phyloP scores from a whole-genome alignment of 208 protist genomes.

The Leishmania aethiopica region DNA sequence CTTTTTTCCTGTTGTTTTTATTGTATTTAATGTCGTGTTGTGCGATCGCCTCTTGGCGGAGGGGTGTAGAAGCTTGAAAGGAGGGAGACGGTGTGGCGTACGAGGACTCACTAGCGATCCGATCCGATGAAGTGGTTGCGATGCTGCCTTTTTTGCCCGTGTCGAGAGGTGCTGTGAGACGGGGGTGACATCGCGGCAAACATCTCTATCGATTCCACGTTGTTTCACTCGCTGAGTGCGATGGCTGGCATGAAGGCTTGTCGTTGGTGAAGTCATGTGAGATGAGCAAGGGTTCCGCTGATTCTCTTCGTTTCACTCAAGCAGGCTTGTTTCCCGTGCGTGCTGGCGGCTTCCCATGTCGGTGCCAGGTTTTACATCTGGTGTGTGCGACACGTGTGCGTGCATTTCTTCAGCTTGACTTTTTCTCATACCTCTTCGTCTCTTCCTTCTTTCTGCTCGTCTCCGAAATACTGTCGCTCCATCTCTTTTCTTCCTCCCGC shows the following conservation, averaged over 20 bases:
- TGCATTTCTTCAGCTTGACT: neutral
- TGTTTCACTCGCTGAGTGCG: neutral
- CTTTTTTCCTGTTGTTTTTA: neutral
- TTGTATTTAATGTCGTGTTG: neutral
- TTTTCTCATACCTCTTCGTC: neutral
- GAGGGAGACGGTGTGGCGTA: neutral
- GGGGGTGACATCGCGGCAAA: neutral
- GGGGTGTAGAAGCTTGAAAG: neutral
- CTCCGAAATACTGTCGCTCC: neutral
- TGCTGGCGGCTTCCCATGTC: neutral
- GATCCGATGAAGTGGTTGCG: neutral
- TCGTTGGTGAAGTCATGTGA: neutral
- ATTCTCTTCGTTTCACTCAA: neutral
- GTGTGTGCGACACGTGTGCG: neutral
- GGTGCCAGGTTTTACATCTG: neutral
- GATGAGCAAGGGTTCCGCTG: neutral
- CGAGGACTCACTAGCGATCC: neutral
- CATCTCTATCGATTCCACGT: neutral
- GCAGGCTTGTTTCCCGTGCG: neutral
- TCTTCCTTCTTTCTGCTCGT: neutral
- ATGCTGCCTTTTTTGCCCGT: neutral
- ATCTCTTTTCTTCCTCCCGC: neutral
- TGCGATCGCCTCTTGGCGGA: neutral
- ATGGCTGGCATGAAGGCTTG: neutral
- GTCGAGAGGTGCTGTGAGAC: neutral